Evolutionary conservation across 495 filamentous ascomycete genomes (phyloP), one percentile per base, ranked within the genome.

Genomic region (Hypoxylon perforatum): DNA sequence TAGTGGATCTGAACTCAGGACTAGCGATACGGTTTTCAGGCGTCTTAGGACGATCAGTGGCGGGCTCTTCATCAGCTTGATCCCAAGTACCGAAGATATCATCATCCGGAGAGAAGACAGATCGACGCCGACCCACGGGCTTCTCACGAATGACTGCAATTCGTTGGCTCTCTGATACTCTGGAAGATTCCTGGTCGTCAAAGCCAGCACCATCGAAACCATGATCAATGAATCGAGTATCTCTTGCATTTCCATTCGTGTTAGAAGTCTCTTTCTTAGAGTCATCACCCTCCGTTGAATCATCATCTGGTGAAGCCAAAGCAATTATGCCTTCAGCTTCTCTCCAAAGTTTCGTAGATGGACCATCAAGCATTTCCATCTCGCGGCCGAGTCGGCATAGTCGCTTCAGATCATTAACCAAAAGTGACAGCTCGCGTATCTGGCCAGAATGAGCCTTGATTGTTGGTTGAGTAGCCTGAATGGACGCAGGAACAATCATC

Each of bases 291-390:
- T 90, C 86, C 3, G 67, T 30, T n/a, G 66, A 41, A 38, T 94
- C 92, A 46, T 95, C 91, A 58, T 95, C 90, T 30, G 92, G 87
- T 1, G 91, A 93, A 30, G 92, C 92, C 9, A 96, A 81, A 28
- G 91, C 90, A 66, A 96, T 92, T 46, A 96, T 94, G 14, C 90
- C 89, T 72, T 96, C 92, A 5, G 92, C 92, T 75, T 96, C 92
- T 70, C 90, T 88, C 90, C 91, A 96, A 36, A 93, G 79, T 44
- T 85, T 80, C 52, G 81, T 81, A 10, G 87, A 85, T 2, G 85
- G 77, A 0, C 91, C 91, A 57, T 82, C 70, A 21, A 91, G 77
- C 48, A 94, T 81, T 33, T 84, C 84, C 70, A 91, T 84, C 33
- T 88, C 84, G 46, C 84, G 87, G 7, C 87, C 92, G 21, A 91